Conservation (phyloP, 352 stramenopile species). For the Pythium insidiosum region DNA sequence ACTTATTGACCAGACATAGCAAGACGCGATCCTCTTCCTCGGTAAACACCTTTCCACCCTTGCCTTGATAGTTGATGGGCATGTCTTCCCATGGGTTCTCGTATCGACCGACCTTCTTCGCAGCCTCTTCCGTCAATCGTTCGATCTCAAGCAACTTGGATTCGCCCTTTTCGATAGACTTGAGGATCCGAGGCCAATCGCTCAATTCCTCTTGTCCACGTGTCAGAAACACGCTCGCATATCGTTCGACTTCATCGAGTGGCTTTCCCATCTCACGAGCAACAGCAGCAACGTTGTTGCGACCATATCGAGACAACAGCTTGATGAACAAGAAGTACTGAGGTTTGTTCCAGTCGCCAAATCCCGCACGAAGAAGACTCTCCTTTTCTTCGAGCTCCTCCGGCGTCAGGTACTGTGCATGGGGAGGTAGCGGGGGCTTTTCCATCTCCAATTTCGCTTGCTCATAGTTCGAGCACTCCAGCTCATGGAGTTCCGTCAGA, state of each 20-base stretch:
- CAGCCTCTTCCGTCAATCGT: constrained; percentile 66
- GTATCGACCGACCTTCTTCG: constrained; percentile 69
- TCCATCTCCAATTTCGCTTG: constrained; percentile 66
- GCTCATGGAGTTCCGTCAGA: constrained; percentile 74
- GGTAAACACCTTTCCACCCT: constrained; percentile 90
- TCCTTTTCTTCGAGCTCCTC: constrained; percentile 91
- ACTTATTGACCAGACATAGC: constrained; percentile 95
- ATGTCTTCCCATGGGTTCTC: constrained; percentile 83
- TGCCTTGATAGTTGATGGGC: constrained; percentile 86
- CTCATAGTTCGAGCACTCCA: constrained; percentile 76
- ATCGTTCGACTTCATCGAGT: constrained; percentile 63
- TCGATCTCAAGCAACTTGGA: constrained; percentile 85
- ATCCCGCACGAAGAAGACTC: constrained; percentile 79
- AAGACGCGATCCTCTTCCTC: constrained; percentile 98
- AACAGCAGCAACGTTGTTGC: constrained; percentile 64
- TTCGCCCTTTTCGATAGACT: constrained; percentile 85
- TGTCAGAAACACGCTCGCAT: constrained; percentile 55
- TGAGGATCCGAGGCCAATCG: constrained; percentile 80
- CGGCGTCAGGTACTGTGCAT: constrained; percentile 72
- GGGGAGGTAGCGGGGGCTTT: constrained; percentile 61
- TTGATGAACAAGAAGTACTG: constrained; percentile 86
- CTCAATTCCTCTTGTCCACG: constrained; percentile 65
- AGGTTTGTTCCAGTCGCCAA: constrained; percentile 83
- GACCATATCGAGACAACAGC: constrained; percentile 69
- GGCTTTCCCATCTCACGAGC: constrained; percentile 81